Conservation (phyloP, 352 stramenopile genomes). For the Phytophthora fragariae region DNA sequence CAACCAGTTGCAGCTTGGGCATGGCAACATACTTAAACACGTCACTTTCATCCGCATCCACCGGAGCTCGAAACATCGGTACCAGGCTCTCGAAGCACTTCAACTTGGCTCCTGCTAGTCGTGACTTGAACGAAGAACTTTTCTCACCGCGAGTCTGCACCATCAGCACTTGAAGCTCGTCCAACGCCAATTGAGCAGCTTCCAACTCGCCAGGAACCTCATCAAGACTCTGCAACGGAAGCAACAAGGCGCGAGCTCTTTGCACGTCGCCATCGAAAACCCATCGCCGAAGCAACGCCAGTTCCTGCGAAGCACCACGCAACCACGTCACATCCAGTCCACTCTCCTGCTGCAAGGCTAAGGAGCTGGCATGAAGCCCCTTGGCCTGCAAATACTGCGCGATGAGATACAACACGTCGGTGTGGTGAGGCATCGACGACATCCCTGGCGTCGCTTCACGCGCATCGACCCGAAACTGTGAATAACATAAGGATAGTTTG, state of each 20-base stretch:
- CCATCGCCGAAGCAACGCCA: conserved; percentile 62
- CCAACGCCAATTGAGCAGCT: conserved; percentile 27
- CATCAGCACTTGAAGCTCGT: conserved; percentile 54
- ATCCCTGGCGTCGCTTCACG: conserved; percentile 27
- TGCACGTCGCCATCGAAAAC: conserved; percentile 58
- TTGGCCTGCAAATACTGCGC: conserved; percentile 51
- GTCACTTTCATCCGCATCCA: conserved; percentile 45
- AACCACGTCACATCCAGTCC: conserved; percentile 67
- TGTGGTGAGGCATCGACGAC: conserved; percentile 19
- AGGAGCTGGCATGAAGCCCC: conserved; percentile 46
- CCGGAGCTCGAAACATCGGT: conserved; percentile 50
- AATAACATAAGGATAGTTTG: conserved; percentile 43
- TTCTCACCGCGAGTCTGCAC: neutral
- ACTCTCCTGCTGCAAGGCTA: conserved; percentile 63
- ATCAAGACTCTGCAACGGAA: conserved; percentile 40
- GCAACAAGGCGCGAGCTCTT: conserved; percentile 46
- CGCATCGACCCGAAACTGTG: conserved; percentile 16
- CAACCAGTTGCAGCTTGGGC: conserved; percentile 44
- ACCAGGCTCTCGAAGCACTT: conserved; percentile 57
- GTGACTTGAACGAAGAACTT: conserved; percentile 14
- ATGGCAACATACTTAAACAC: conserved; percentile 59
- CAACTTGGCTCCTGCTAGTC: conserved; percentile 48
- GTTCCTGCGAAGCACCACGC: conserved; percentile 52
- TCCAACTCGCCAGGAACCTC: conserved; percentile 25
- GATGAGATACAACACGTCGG: conserved; percentile 65